Evolutionary conservation across 352 stramenopile species (phyloP).

Genomic region (Peronospora destructor): DNA sequence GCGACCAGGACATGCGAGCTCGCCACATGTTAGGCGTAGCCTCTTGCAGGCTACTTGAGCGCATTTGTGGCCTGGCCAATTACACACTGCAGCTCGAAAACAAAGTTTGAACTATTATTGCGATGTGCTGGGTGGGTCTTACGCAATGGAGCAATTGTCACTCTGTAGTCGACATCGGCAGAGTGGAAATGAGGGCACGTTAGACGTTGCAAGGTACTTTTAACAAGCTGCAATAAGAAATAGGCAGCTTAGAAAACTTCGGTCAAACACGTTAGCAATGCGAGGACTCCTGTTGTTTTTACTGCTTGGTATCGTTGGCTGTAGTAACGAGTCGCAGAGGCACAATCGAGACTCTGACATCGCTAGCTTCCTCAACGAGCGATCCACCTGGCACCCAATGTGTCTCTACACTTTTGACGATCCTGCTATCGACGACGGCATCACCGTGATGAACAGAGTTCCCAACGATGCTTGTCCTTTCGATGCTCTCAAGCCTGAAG

Average conservation of each 20-base stretch:
- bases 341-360: conserved; percentile 8
- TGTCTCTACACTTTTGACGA: conserved; percentile 35
- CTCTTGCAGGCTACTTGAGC: too few relatives aligned
- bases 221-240: conserved; percentile 18
- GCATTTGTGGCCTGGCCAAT: too few relatives aligned
- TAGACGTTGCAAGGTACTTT: conserved; percentile 1
- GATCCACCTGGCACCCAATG: conserved; percentile 22
- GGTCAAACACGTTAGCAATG: not conserved
- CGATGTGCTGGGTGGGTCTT: too few relatives aligned
- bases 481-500: conserved; percentile 48
- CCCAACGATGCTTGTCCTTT: conserved; percentile 40
- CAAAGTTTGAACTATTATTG: not conserved
- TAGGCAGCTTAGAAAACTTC: not conserved
- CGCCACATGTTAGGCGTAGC: too few relatives aligned
- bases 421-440: conserved; percentile 7
- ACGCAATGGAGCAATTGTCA: not conserved
- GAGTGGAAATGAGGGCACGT: not conserved
- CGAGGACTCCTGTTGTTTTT: conserved; percentile 6
- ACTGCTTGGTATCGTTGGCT: conserved; percentile 1
- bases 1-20: too few relatives aligned
- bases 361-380: conserved; percentile 20
- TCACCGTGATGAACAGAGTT: conserved; percentile 14
- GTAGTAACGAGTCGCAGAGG: not conserved
- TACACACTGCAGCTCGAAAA: too few relatives aligned
- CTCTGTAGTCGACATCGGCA: not conserved